phyloP scores from a whole-genome alignment of 148 eudicot genomes.

The Cornus controversa region DNA sequence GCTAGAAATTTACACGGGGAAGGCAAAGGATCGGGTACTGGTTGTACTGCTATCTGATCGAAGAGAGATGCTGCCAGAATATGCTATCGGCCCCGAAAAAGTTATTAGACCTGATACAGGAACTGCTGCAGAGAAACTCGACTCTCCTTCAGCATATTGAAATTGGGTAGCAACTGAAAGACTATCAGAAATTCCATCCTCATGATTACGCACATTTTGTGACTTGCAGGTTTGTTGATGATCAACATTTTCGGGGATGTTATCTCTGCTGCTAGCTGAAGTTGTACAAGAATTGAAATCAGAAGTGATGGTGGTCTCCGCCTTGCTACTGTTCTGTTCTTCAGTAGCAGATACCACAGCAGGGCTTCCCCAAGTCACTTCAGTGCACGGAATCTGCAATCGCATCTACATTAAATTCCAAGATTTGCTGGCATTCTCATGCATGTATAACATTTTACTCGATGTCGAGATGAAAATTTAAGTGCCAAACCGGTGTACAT shows the following conservation, averaged over 20 bases:
- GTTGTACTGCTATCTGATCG: constrained; percentile 91
- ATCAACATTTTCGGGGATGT: constrained; percentile 19
- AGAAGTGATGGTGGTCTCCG: constrained; percentile 49
- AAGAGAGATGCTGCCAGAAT: constrained; percentile 68
- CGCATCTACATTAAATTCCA: not conserved
- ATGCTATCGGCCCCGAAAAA: constrained; percentile 38
- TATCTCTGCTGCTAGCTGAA: constrained; percentile 17
- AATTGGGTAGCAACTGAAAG: constrained; percentile 13
- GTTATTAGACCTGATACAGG: constrained; percentile 36
- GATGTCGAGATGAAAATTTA: not conserved
- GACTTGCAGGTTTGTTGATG: constrained; percentile 28
- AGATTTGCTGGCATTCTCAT: not conserved
- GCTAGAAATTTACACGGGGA: constrained; percentile 69
- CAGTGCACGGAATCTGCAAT: constrained; percentile 40
- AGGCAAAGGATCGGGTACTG: constrained; percentile 91
- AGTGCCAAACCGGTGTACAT: not conserved
- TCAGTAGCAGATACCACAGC: constrained; percentile 17
- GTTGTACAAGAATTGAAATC: constrained; percentile 45
- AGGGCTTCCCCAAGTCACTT: constrained; percentile 17
- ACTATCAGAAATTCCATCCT: constrained; percentile 23
- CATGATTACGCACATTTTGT: constrained; percentile 36
- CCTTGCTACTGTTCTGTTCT: constrained; percentile 47
- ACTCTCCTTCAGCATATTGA: constrained; percentile 50
- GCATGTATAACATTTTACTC: not conserved
- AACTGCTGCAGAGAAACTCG: constrained; percentile 69